phyloP scores from a whole-genome alignment of 805 yeast genomes.

The Priceomyces fermenticarens region DNA sequence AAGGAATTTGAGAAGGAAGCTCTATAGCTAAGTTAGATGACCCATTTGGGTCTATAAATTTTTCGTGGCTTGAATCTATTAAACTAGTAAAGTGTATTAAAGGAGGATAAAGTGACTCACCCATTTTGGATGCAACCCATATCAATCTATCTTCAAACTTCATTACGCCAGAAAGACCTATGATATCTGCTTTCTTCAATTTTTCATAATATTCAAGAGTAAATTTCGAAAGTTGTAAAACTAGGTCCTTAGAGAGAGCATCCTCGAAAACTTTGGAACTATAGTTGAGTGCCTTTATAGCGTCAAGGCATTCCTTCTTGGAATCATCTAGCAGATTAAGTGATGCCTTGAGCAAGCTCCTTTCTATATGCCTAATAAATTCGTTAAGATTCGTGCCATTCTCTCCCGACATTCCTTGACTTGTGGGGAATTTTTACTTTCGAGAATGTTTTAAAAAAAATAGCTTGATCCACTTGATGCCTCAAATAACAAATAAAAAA shows the following conservation, averaged over 20 bases:
- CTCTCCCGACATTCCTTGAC: not conserved
- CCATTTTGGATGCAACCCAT: conserved; percentile 26
- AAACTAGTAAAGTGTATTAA: conserved; percentile 13
- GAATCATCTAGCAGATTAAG: conserved; percentile 14
- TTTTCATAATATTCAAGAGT: conserved; percentile 20
- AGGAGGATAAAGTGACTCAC: conserved; percentile 16
- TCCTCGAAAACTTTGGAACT: conserved; percentile 8
- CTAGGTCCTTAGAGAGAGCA: not conserved
- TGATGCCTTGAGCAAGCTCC: conserved; percentile 11
- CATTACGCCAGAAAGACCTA: not conserved
- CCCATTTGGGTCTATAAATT: conserved; percentile 1
- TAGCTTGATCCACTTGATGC: not conserved
- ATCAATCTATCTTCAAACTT: conserved; percentile 14
- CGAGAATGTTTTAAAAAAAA: no score
- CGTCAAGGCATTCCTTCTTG: conserved; percentile 17
- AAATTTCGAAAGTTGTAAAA: conserved; percentile 16
- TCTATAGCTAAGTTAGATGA: conserved; percentile 4
- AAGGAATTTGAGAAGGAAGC: conserved; percentile 12
- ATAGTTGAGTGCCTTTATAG: conserved; percentile 22
- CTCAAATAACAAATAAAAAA: not conserved
- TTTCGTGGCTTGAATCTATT: conserved; percentile 6
- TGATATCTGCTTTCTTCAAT: not conserved
- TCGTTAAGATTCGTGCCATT: not conserved
- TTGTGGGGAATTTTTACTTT: no score
- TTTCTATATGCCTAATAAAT: conserved; percentile 12